These are phyloP conservation scores for Populus deltoides DNA, from an alignment of 345 rosid species.

Conservation along the genomic window DNA sequence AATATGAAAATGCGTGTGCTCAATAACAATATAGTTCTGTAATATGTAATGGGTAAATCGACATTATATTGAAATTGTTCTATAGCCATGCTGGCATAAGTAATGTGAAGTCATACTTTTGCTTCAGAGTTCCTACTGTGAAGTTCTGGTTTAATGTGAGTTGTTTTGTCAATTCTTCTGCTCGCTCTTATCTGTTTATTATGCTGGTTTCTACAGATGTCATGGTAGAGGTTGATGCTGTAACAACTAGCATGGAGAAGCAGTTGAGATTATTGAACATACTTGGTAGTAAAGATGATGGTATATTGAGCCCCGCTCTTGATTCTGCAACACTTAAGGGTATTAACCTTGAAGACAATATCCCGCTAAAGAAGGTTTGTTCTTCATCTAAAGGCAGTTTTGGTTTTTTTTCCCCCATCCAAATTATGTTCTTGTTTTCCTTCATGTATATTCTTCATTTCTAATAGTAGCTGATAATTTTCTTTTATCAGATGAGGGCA, in stretches of 20 bases:
- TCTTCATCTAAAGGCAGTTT: background rate
- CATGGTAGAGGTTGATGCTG: conserved; percentile 28
- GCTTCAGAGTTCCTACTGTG: background rate
- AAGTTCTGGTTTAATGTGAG: background rate
- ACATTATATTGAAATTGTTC: background rate
- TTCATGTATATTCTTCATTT: background rate
- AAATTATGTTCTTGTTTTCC: background rate
- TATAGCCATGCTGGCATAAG: background rate
- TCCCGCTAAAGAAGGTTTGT: conserved; percentile 72
- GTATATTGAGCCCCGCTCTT: conserved; percentile 21
- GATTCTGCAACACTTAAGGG: conserved; percentile 40
- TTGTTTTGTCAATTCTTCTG: background rate
- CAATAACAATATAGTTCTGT: background rate
- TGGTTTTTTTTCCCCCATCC: background rate
- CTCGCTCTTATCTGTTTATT: background rate
- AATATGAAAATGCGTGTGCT: background rate
- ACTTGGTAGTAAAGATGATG: conserved; percentile 41
- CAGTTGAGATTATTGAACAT: conserved; percentile 57
- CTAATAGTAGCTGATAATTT: conserved; percentile 2
- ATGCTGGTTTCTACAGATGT: conserved; percentile 34
- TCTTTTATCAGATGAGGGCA: conserved; percentile 57
- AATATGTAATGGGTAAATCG: background rate
- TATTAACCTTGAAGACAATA: conserved; percentile 54
- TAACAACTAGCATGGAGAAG: conserved; percentile 62
- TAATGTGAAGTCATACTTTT: background rate